phyloP scores from a whole-genome alignment of 176 grass and related monocot species.

The Cenchrus purpureus region DNA sequence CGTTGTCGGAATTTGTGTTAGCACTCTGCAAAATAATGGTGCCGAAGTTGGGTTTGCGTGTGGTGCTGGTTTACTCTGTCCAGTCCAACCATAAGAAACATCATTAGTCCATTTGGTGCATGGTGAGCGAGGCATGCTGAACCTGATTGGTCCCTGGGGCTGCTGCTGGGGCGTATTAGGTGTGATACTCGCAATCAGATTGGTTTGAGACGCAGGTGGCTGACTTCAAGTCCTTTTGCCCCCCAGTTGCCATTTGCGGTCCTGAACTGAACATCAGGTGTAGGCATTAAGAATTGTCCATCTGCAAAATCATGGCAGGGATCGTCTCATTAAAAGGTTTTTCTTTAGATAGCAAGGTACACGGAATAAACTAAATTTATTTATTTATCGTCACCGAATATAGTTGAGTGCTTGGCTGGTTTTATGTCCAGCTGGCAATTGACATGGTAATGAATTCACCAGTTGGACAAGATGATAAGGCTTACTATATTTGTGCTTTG shows the following conservation, averaged over 20 bases:
- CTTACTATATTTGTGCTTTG: not conserved
- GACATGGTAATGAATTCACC: slow-evolving; percentile 14
- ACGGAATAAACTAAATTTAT: not conserved
- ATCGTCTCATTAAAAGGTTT: not conserved
- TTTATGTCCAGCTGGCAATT: not conserved
- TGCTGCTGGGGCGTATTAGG: slow-evolving; percentile 14
- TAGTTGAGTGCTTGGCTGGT: not conserved
- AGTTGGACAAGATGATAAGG: not conserved
- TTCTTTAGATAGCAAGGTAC: not conserved
- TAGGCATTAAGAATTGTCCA: not conserved
- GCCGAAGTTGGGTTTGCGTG: slow-evolving; percentile 31
- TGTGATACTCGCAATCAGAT: not conserved
- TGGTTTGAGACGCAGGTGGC: not conserved
- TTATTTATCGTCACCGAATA: not conserved
- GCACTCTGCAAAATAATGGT: slow-evolving; percentile 18
- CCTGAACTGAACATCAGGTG: not conserved
- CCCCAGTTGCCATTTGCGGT: slow-evolving; percentile 11
- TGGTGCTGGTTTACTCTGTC: slow-evolving; percentile 27
- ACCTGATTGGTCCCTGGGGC: not conserved
- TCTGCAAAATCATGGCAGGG: slow-evolving; percentile 5
- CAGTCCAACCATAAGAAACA: slow-evolving; percentile 23
- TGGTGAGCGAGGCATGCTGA: not conserved
- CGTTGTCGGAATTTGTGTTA: slow-evolving; percentile 37
- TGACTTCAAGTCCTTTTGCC: not conserved
- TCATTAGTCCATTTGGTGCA: not conserved